Conservation (phyloP, 2,329 filamentous ascomycete genomes). For the Diaporthe amygdali region DNA sequence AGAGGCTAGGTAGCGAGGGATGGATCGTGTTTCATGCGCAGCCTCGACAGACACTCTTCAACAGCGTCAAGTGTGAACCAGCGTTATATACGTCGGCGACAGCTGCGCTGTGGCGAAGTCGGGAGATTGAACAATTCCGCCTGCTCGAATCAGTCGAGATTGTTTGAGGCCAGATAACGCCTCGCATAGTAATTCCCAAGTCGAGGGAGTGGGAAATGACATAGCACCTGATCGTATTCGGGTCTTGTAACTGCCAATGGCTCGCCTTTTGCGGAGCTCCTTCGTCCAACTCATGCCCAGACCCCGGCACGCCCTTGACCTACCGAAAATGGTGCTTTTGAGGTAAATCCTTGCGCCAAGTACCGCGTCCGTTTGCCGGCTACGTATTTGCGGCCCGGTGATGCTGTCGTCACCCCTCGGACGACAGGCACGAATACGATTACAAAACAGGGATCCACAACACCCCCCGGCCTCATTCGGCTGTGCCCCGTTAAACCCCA, state of each 20-base stretch:
- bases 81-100: background rate
- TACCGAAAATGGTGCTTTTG: background rate
- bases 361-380: background rate
- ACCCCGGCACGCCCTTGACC: background rate
- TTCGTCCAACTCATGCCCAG: background rate
- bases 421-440: no score
- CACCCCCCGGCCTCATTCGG: no score
- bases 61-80: background rate
- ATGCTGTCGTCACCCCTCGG: no score
- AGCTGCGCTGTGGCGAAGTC: background rate
- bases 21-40: background rate
- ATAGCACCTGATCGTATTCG: background rate
- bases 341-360: background rate
- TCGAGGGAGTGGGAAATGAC: background rate
- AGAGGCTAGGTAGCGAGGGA: background rate
- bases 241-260: background rate
- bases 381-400: no score
- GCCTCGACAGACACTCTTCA: background rate
- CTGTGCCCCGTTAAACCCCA: no score
- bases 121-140: background rate
- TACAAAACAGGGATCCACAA: no score
- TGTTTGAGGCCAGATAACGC: background rate
- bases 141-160: background rate
- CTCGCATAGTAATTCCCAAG: background rate
- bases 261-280: background rate